A percentile compares a stretch with the other conserved stretches of the same genome.
Conservation (phyloP, 495 filamentous ascomycete genomes). For the Pyrenula massariospora region DNA sequence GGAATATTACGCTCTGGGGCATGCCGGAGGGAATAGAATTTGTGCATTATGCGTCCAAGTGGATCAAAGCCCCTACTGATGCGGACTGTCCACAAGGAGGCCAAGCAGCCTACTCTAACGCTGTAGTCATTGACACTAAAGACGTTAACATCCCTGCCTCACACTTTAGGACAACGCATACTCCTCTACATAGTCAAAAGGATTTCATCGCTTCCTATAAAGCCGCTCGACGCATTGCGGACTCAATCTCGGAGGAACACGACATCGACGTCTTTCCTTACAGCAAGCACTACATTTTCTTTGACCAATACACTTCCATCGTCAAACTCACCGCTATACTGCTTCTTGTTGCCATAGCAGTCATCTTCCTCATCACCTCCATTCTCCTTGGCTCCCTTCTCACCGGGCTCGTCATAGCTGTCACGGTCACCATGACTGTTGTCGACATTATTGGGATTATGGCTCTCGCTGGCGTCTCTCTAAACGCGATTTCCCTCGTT, state of each 20-base stretch:
- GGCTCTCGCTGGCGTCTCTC: slow-evolving; percentile 77
- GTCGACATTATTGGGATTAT: slow-evolving; percentile 92
- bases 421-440: slow-evolving; percentile 84
- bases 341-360: slow-evolving; percentile 67
- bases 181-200: slow-evolving; percentile 71
- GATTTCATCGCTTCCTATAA: slow-evolving; percentile 89
- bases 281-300: slow-evolving; percentile 95
- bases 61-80: slow-evolving; percentile 69
- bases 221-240: slow-evolving; percentile 79
- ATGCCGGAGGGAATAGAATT: slow-evolving; percentile 93
- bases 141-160: slow-evolving; percentile 56
- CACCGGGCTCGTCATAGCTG: slow-evolving; percentile 70
- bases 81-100: slow-evolving; percentile 80
- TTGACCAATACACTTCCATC: slow-evolving; percentile 89
- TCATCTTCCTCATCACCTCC: slow-evolving; percentile 69
- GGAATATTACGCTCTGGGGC: slow-evolving; percentile 77
- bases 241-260: slow-evolving; percentile 53
- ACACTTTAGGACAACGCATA: slow-evolving; percentile 87
- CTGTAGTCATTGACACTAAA: slow-evolving; percentile 65
- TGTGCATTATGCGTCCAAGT: slow-evolving; percentile 68
- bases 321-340: slow-evolving; percentile 65
- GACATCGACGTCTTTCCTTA: slow-evolving; percentile 83
- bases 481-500: slow-evolving; percentile 94
- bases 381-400: slow-evolving; percentile 71
- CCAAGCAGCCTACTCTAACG: slow-evolving; percentile 73